phyloP scores from a whole-genome alignment of 192 early-diverging fungal genomes.

The Paraglomus occultum region DNA sequence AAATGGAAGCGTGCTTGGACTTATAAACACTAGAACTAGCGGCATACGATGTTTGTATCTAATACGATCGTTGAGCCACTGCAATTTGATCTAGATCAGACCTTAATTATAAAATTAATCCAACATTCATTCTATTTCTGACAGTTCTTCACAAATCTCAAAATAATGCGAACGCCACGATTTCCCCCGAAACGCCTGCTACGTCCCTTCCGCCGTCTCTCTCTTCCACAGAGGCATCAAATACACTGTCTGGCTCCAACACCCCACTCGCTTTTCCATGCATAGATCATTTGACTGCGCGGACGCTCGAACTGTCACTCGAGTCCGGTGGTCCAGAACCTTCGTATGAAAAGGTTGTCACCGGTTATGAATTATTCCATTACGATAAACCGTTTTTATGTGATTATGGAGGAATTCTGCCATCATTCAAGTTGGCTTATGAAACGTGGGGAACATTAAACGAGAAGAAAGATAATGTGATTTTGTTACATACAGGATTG shows the following conservation, averaged over 20 bases:
- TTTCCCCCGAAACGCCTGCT: no score
- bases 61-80: no score
- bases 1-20: no score
- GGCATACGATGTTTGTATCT: no score
- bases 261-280: constrained; percentile 73
- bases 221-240: background rate
- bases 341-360: constrained; percentile 76
- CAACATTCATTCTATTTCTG: no score
- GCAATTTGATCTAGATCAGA: no score
- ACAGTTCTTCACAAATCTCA: no score
- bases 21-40: no score
- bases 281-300: constrained; percentile 61
- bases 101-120: no score
- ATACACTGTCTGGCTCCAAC: constrained; percentile 54
- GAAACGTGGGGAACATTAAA: constrained; percentile 97
- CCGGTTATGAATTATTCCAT: constrained; percentile 67
- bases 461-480: constrained; percentile 73
- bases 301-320: constrained; percentile 60
- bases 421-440: constrained; percentile 82
- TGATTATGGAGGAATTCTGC: constrained; percentile 81
- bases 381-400: constrained; percentile 67
- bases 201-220: no score
- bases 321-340: constrained; percentile 83
- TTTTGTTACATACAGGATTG: constrained; percentile 93
- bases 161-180: no score